phyloP scores from a whole-genome alignment of 495 filamentous ascomycete genomes.

The Collariella sp. region DNA sequence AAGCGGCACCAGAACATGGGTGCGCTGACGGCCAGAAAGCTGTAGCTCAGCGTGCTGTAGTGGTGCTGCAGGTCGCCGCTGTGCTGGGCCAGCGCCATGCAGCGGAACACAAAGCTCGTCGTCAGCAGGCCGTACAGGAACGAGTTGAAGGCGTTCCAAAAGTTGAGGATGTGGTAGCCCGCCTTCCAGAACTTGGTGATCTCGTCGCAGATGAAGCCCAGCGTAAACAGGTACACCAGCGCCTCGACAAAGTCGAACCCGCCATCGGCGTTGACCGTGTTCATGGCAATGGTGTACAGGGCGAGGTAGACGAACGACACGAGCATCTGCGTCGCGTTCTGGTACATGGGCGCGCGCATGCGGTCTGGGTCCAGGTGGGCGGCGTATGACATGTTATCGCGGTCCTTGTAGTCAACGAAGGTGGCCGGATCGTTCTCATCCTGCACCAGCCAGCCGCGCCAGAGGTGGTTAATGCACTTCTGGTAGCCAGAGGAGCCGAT shows the following conservation, averaged over 20 bases:
- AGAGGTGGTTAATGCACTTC: slow-evolving; percentile 81
- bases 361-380: slow-evolving; percentile 85
- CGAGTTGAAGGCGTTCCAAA: slow-evolving; percentile 92
- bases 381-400: slow-evolving; percentile 64
- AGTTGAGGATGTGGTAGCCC: slow-evolving; percentile 76
- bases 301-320: slow-evolving; percentile 72
- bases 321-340: slow-evolving; percentile 80
- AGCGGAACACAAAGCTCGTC: slow-evolving; percentile 65
- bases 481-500: slow-evolving; percentile 94
- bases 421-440: slow-evolving; percentile 78
- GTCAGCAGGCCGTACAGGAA: slow-evolving; percentile 69
- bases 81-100: slow-evolving; percentile 63
- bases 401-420: slow-evolving; percentile 75
- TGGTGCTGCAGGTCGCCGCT: slow-evolving; percentile 45
- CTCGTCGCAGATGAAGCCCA: slow-evolving; percentile 90
- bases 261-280: slow-evolving; percentile 67
- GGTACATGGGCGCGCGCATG: slow-evolving; percentile 85
- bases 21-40: slow-evolving; percentile 81
- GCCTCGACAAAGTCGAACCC: slow-evolving; percentile 81
- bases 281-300: slow-evolving; percentile 85
- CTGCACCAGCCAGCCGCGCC: slow-evolving; percentile 93
- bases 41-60: slow-evolving; percentile 78
- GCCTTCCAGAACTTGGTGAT: slow-evolving; percentile 83
- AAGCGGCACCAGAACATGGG: slow-evolving; percentile 97
- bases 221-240: slow-evolving; percentile 80